Evolutionary conservation across 176 grass and related monocot genomes (phyloP).

Genomic region (Rhynchospora breviuscula): DNA sequence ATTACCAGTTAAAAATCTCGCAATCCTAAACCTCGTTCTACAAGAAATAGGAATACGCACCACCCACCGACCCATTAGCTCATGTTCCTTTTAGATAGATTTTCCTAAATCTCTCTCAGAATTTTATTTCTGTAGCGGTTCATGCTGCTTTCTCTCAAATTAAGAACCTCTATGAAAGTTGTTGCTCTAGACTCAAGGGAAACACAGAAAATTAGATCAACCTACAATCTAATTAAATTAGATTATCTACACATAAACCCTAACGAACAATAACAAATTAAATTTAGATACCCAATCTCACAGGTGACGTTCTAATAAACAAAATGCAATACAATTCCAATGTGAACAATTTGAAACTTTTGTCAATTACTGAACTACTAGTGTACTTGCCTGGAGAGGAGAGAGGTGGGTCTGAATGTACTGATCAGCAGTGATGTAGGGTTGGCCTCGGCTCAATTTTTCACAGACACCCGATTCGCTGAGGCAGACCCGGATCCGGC

Average conservation of each 20-base stretch:
- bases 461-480: constrained; percentile 44
- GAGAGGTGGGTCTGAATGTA: constrained; percentile 54
- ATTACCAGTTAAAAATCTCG: background rate
- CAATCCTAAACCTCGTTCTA: constrained; percentile 7
- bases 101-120: background rate
- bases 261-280: no score
- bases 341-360: background rate
- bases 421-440: constrained; percentile 57
- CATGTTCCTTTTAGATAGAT: background rate
- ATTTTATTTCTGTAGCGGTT: background rate
- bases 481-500: constrained; percentile 46
- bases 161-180: background rate
- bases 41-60: background rate
- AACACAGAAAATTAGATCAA: background rate
- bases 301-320: background rate
- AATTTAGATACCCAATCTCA: background rate
- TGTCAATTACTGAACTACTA: background rate
- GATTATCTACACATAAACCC: background rate
- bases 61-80: background rate
- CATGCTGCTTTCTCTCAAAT: no score
- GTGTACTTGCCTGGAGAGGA: constrained; percentile 55
- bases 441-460: constrained; percentile 36
- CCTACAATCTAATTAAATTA: background rate
- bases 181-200: background rate
- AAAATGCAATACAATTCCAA: background rate